Conservation (phyloP, 2,329 filamentous ascomycete species). For the Aureobasidium sp. region DNA sequence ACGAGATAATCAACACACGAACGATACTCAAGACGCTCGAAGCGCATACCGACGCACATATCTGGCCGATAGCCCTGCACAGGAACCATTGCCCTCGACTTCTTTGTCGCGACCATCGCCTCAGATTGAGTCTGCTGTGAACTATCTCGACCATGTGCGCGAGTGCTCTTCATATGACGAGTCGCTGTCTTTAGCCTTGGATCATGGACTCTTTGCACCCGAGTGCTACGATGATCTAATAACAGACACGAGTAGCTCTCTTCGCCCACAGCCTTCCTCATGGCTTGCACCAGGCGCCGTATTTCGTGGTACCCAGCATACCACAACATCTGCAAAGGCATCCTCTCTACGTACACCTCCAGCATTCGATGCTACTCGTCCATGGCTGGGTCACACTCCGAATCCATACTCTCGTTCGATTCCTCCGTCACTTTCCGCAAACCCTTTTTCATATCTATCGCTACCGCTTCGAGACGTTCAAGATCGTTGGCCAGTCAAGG, state of each 20-base stretch:
- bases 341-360: conserved; percentile 15
- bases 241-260: conserved; percentile 44
- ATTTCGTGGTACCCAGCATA: conserved; percentile 54
- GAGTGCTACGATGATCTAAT: conserved; percentile 50
- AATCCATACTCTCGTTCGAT: conserved; percentile 6
- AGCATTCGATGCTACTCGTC: conserved; percentile 25
- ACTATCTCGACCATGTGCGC: conserved; percentile 52
- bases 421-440: conserved; percentile 16
- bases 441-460: not conserved
- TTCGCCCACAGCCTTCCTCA: conserved; percentile 45
- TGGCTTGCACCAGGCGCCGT: conserved; percentile 54
- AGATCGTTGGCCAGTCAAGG: conserved; percentile 59
- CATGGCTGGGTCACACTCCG: conserved; percentile 29
- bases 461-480: conserved; percentile 23
- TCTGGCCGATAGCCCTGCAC: conserved; percentile 22
- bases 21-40: not conserved
- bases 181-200: conserved; percentile 45
- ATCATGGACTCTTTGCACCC: conserved; percentile 44
- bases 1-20: conserved; percentile 16
- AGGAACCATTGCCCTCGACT: not conserved
- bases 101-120: conserved; percentile 17
- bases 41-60: conserved; percentile 27
- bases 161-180: conserved; percentile 45
- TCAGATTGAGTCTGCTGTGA: conserved; percentile 49
- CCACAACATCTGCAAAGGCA: conserved; percentile 27